Base-by-base conservation (phyloP, 768 basidiomycete species). In the Hydnomerulius pinastri region DNA sequence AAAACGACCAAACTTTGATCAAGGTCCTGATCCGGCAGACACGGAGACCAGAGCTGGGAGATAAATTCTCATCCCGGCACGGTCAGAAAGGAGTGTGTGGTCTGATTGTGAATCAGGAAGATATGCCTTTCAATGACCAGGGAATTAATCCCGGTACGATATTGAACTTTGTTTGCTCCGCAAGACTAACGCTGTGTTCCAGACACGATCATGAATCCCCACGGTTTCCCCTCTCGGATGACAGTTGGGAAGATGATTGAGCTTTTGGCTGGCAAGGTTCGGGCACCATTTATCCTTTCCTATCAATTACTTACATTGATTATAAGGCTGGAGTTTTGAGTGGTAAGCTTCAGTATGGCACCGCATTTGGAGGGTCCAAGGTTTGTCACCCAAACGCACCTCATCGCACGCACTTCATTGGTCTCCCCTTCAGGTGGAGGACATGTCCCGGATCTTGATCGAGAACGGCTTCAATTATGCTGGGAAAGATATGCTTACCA, bases 211-310 rank as follows among this genome's bases (percentile, higher is more conserved):
- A 98, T 99, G 96, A 99, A 99, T 67, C 97, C 97, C 3, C 97
- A 99, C 71, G 97, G 97, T 63, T 98, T 99, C 78, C 97, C 97
- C 4, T 96, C 92, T 50, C 90, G 96, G 47, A 98, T 95, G 94
- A 99, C 97, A 21, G 97, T 99, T 24, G 97, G 97, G 42, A 99
- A 99, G 76, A 99, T 99, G 97, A 97, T 99, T 46, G 97, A 99
- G 70, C 77, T 98, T 18, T 73, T 99, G 27, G 90, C 94, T 11
- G 96, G 97, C 43, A 99, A 99, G 81, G 91, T 90, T 50, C 42
- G 18, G 13, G 6, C 36, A n/a, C 28, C 21, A 12, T 3, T 8
- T 32, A 29, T 23, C 13, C 11, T 46, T 39, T 32, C 43, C 10
- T 21, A 38, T 30, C 15, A 42, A n/a, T 43, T 21, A n/a, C 46